Conservation (phyloP, 139 green algal species). For the Picochlorum sp. region DNA sequence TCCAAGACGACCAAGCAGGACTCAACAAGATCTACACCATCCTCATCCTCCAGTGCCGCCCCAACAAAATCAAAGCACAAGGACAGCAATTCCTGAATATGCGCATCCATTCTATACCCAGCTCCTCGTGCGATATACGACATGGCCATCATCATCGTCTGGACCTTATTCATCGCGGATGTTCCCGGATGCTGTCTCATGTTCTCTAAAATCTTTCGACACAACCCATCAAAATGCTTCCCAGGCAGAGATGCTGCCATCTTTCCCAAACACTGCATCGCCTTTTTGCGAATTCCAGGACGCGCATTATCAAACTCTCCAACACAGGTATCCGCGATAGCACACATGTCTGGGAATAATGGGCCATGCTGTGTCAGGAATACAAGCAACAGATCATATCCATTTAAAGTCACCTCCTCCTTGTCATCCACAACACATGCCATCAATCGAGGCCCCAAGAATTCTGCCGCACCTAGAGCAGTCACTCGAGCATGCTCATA, state of each 20-base stretch:
- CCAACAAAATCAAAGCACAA: background rate
- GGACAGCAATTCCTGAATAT: slow-evolving; percentile 31
- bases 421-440: slow-evolving; percentile 18
- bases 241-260: background rate
- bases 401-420: slow-evolving; percentile 8
- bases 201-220: background rate
- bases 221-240: background rate
- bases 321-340: slow-evolving; percentile 51
- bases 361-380: slow-evolving; percentile 12
- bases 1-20: slow-evolving; percentile 81
- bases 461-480: background rate
- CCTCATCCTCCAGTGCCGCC: slow-evolving; percentile 32
- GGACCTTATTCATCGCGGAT: slow-evolving; percentile 12
- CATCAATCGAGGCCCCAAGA: slow-evolving; percentile 17
- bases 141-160: slow-evolving; percentile 68
- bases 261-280: slow-evolving; percentile 30
- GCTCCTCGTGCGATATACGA: slow-evolving; percentile 49
- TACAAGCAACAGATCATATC: slow-evolving; percentile 21
- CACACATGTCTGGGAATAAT: slow-evolving; percentile 22
- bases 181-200: background rate
- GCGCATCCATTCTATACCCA: slow-evolving; percentile 66
- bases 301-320: slow-evolving; percentile 50
- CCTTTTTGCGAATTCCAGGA: slow-evolving; percentile 60
- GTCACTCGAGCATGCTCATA: slow-evolving; percentile 7
- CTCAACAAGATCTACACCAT: slow-evolving; percentile 81